Evolutionary conservation across 1,284 basidiomycete species (phyloP).

Genomic region (Ganoderma lucidum): DNA sequence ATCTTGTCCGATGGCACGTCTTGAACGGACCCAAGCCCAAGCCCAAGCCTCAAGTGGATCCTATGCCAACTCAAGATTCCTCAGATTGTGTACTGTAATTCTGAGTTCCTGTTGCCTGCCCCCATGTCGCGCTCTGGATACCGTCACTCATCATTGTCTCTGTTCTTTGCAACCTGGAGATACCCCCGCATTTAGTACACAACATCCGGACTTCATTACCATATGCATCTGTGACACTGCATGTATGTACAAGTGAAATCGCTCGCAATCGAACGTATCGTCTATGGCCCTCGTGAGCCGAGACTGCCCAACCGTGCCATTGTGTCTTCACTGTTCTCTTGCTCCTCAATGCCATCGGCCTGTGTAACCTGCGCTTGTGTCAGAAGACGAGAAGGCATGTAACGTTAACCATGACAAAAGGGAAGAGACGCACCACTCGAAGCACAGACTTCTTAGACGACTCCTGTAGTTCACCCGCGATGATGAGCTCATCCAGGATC

Average conservation of each 20-base stretch:
- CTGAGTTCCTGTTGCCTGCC: background rate
- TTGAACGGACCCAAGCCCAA: conserved; percentile 59
- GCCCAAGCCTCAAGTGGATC: conserved; percentile 22
- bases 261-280: background rate
- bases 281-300: conserved; percentile 38
- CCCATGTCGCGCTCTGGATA: background rate
- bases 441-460: conserved; percentile 98
- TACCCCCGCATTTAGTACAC: conserved; percentile 15
- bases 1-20: conserved; percentile 82
- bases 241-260: conserved; percentile 23
- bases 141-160: conserved; percentile 1
- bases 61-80: background rate
- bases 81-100: background rate
- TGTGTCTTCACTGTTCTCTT: conserved; percentile 82
- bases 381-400: background rate
- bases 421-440: conserved; percentile 68
- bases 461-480: conserved; percentile 98
- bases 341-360: conserved; percentile 81
- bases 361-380: conserved; percentile 73
- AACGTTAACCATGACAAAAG: background rate
- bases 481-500: conserved; percentile 98
- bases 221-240: conserved; percentile 22
- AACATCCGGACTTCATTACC: conserved; percentile 16
- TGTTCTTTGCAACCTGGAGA: conserved; percentile 6
- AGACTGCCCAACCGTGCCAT: conserved; percentile 71